Conservation (phyloP, 345 rosid species). For the Nephelium lappaceum region DNA sequence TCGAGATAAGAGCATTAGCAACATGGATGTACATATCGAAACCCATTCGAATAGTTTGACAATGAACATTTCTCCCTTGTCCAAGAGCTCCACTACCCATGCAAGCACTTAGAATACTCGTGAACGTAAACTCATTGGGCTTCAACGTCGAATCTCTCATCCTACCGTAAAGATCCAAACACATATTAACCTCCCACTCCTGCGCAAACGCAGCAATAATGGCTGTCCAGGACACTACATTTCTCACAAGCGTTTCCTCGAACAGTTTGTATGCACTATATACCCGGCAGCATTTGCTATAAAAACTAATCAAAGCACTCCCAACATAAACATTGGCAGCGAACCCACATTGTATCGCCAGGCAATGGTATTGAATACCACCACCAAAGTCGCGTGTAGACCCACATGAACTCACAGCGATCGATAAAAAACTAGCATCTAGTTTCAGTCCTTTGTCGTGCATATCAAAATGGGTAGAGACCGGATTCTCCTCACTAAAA, state of each 20-base stretch:
- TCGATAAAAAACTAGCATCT: constrained; percentile 55
- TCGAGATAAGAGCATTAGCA: constrained; percentile 76
- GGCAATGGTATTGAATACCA: constrained; percentile 65
- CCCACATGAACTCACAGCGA: constrained; percentile 59
- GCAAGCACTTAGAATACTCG: constrained; percentile 79
- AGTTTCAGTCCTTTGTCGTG: constrained; percentile 22
- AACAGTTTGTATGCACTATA: constrained; percentile 57
- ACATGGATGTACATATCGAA: constrained; percentile 56
- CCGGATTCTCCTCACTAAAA: constrained; percentile 23
- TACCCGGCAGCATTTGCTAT: constrained; percentile 49
- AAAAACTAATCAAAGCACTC: constrained; percentile 61
- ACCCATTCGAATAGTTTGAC: constrained; percentile 68
- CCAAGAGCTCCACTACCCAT: constrained; percentile 79
- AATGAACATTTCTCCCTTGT: constrained; percentile 79
- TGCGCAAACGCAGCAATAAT: constrained; percentile 82
- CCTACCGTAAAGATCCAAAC: constrained; percentile 55
- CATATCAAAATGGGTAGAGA: constrained; percentile 4
- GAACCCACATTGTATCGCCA: constrained; percentile 59
- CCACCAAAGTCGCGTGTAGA: constrained; percentile 45
- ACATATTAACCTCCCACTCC: constrained; percentile 61
- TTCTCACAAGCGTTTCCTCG: constrained; percentile 78
- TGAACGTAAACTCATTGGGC: constrained; percentile 81
- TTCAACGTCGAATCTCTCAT: constrained; percentile 59
- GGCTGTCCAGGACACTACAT: constrained; percentile 86
- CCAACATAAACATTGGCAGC: constrained; percentile 65